Conservation (phyloP, 805 yeast genomes). For the Yamadazyma kitorensis region DNA sequence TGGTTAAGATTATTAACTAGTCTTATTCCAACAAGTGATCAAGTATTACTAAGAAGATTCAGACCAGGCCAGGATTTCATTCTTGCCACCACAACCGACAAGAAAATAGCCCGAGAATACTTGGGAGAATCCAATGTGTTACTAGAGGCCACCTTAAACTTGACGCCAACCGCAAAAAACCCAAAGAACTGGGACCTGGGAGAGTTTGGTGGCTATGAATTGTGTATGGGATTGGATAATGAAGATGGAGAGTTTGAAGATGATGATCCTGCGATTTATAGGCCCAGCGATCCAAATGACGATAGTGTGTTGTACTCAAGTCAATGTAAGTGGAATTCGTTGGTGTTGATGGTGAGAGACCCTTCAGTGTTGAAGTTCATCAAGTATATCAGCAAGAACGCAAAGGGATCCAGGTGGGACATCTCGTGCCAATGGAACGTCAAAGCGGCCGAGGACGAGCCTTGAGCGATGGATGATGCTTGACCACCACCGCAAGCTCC, state of each 20-base stretch:
- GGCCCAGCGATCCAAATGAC: conserved; percentile 50
- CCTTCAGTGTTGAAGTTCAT: conserved; percentile 85
- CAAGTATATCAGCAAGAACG: conserved; percentile 84
- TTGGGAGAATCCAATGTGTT: conserved; percentile 40
- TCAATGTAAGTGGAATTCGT: conserved; percentile 80
- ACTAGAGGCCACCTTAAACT: conserved; percentile 75
- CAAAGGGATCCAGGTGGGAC: conserved; percentile 94
- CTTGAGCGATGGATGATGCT: too few relatives aligned
- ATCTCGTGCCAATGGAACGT: conserved; percentile 78
- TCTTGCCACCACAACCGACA: conserved; percentile 68
- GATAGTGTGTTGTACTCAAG: conserved; percentile 77
- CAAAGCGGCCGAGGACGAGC: conserved; percentile 43
- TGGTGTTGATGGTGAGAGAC: conserved; percentile 78
- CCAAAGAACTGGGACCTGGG: conserved; percentile 81
- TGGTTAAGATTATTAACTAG: conserved; percentile 68
- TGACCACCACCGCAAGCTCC: too few relatives aligned
- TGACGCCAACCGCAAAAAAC: conserved; percentile 62
- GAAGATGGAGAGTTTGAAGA: conserved; percentile 42
- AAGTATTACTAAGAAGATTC: conserved; percentile 75
- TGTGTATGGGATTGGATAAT: conserved; percentile 69
- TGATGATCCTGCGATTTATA: conserved; percentile 87
- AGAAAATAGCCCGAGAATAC: conserved; percentile 30
- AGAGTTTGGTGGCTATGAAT: conserved; percentile 92
- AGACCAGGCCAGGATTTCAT: conserved; percentile 95
- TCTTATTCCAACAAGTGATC: conserved; percentile 60